Conservation (phyloP, 768 basidiomycete genomes). For the Tricholoma bakamatsutake region DNA sequence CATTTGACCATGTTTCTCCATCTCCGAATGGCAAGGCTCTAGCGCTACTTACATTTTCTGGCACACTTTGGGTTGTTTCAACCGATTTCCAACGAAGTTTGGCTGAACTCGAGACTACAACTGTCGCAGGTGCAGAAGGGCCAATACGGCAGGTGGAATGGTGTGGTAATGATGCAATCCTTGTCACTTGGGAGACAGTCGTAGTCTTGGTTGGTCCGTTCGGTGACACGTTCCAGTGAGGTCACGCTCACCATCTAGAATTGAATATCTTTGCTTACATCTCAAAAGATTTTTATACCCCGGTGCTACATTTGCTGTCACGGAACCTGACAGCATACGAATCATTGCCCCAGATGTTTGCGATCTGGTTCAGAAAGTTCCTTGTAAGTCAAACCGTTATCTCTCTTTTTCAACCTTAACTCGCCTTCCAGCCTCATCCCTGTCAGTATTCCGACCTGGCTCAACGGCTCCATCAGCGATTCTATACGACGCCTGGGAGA, state of each 20-base stretch:
- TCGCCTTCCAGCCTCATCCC: conserved; percentile 52
- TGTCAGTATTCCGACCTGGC: conserved; percentile 87
- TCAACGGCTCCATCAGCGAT: conserved; percentile 90
- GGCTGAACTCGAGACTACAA: conserved; percentile 77
- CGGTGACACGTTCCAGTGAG: conserved; percentile 77
- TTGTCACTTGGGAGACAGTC: conserved; percentile 75
- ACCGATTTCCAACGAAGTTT: conserved; percentile 85
- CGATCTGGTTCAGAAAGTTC: conserved; percentile 93
- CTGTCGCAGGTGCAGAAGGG: conserved; percentile 48
- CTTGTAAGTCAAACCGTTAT: conserved; percentile 43
- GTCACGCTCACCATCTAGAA: conserved; percentile 20
- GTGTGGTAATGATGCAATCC: conserved; percentile 95
- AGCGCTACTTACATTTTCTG: conserved; percentile 69
- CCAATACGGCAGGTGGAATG: conserved; percentile 74
- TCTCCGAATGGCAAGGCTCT: conserved; percentile 94
- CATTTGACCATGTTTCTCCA: conserved; percentile 80
- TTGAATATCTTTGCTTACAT: conserved; percentile 7
- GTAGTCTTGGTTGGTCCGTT: conserved; percentile 89
- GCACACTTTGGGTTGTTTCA: conserved; percentile 89
- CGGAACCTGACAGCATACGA: conserved; percentile 89
- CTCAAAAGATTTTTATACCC: conserved; percentile 72
- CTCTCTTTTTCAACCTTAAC: background rate
- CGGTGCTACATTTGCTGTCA: conserved; percentile 70
- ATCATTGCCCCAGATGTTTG: conserved; percentile 72
- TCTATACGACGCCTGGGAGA: conserved; percentile 85